These are phyloP conservation scores for Podospora sp. DNA, from an alignment of 495 filamentous ascomycete genomes.

Conservation along the genomic window DNA sequence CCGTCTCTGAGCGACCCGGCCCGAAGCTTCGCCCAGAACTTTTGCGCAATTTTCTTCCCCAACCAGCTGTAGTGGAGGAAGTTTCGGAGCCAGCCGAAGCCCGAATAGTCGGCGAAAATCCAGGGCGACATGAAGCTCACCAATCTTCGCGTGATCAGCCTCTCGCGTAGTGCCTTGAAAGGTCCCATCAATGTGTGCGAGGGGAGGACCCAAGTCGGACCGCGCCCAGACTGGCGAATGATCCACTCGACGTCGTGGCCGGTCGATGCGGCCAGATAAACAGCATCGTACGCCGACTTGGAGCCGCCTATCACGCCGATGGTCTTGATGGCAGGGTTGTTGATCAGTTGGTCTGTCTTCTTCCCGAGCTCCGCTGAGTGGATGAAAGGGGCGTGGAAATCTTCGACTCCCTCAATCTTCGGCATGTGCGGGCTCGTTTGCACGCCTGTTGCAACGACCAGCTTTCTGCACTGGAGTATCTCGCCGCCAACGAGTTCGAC, in stretches of 20 bases:
- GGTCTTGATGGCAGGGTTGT: constrained; percentile 26
- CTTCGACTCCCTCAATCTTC: constrained; percentile 48
- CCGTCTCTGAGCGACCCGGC: constrained; percentile 58
- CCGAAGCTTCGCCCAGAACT: constrained; percentile 62
- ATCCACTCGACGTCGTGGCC: constrained; percentile 71
- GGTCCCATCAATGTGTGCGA: constrained; percentile 36
- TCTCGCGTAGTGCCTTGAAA: constrained; percentile 30
- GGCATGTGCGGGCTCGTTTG: constrained; percentile 61
- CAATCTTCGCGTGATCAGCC: constrained; percentile 53
- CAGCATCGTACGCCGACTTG: constrained; percentile 76
- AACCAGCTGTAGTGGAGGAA: constrained; percentile 57
- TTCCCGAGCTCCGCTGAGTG: constrained; percentile 60
- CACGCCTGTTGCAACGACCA: constrained; percentile 72
- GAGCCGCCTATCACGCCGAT: constrained; percentile 66
- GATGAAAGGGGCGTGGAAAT: constrained; percentile 60
- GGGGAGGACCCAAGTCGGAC: constrained; percentile 65
- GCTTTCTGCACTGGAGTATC: constrained; percentile 44
- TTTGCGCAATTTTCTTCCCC: constrained; percentile 61
- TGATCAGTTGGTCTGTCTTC: constrained; percentile 18
- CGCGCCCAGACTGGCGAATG: constrained; percentile 71
- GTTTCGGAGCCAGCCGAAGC: constrained; percentile 26
- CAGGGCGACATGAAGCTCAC: constrained; percentile 43
- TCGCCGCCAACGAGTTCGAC: constrained; percentile 7
- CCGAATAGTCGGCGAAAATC: constrained; percentile 27
- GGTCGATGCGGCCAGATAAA: constrained; percentile 60